Evolutionary conservation across 2,329 filamentous ascomycete genomes (phyloP).

Genomic region (Penicillium sp.): DNA sequence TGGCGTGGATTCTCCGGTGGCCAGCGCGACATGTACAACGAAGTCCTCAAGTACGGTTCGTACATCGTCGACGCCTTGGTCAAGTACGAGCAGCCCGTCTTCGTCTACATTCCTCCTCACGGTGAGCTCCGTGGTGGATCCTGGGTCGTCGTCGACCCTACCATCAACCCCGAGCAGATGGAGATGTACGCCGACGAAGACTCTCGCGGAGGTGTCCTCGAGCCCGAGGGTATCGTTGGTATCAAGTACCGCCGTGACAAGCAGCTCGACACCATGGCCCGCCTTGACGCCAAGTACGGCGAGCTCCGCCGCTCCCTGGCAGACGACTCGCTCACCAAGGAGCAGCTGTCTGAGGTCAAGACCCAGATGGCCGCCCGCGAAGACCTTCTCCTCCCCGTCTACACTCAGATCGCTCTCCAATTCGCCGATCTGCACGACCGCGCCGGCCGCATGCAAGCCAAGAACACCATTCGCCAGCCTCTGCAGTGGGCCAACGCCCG

Average conservation of each 20-base stretch:
- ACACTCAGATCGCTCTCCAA: conserved; percentile 91
- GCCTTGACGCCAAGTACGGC: conserved; percentile 81
- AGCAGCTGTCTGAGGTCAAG: conserved; percentile 78
- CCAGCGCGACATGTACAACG: conserved; percentile 99
- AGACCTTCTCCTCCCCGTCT: conserved; percentile 86
- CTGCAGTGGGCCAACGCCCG: conserved; percentile 87
- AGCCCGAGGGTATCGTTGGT: conserved; percentile 96
- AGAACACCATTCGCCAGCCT: conserved; percentile 83
- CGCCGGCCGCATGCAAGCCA: conserved; percentile 96
- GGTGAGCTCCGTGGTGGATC: conserved; percentile 98
- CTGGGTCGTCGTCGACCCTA: conserved; percentile 98
- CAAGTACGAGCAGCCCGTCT: conserved; percentile 98
- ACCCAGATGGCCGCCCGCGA: conserved; percentile 81
- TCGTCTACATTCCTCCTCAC: conserved; percentile 96
- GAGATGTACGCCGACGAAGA: conserved; percentile 99
- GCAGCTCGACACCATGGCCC: conserved; percentile 96
- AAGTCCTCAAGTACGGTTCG: conserved; percentile 98
- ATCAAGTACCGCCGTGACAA: conserved; percentile 99
- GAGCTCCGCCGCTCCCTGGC: conserved; percentile 77
- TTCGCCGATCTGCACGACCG: conserved; percentile 98
- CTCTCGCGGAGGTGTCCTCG: conserved; percentile 91
- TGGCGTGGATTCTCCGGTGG: conserved; percentile 99
- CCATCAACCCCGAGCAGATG: conserved; percentile 95
- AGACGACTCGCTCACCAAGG: conserved; percentile 67
- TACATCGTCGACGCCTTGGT: conserved; percentile 98